Evolutionary conservation across 1,284 basidiomycete species (phyloP), one percentile per base, ranked within the genome.

Genomic region (Anthracocystis walkeri): DNA sequence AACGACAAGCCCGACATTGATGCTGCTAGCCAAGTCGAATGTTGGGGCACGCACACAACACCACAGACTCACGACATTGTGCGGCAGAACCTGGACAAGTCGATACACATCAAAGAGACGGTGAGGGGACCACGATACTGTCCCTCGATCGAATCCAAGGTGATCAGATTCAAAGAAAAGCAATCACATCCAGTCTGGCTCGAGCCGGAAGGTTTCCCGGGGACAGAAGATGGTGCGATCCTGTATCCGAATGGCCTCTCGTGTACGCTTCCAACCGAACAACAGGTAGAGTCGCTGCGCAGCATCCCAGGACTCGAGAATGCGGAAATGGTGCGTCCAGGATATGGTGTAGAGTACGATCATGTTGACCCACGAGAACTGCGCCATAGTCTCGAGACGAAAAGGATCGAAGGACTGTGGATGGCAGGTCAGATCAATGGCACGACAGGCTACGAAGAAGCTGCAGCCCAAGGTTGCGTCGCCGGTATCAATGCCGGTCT

Each of bases 301-400:
- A 93, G 92, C 0, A 90, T 95, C 40, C 91, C 90, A 0, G 93
- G 94, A 0, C 87, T 96, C 23, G 93, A 95, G 86, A 90, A 91
- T 25, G 93, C 91, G 11, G 89, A 91, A 79, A 91, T 95, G 87
- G 88, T 92, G 3, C 87, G 89, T 73, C 93, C 93, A 0, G 94
- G 93, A 0, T 96, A 95, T 86, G 94, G 94, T 1, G 93, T 96
- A 38, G 93, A 96, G 83, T 96, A 95, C 78, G 94, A 95, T 78
- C 91, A 93, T 80, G 89, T 95, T n/a, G 93, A 95, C 85, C 91
- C 94, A 6, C 87, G 92, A 40, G 93, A 95, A 78, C 87, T 95
- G 41, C 87, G 87, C 31, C 87, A 90, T 14, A 93, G 92, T 0
- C 87, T 95, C 59, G 92, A 95, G 85, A 94, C 93, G 0, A 93